phyloP scores from a whole-genome alignment of 805 yeast species.

The Pichia nakasei region DNA sequence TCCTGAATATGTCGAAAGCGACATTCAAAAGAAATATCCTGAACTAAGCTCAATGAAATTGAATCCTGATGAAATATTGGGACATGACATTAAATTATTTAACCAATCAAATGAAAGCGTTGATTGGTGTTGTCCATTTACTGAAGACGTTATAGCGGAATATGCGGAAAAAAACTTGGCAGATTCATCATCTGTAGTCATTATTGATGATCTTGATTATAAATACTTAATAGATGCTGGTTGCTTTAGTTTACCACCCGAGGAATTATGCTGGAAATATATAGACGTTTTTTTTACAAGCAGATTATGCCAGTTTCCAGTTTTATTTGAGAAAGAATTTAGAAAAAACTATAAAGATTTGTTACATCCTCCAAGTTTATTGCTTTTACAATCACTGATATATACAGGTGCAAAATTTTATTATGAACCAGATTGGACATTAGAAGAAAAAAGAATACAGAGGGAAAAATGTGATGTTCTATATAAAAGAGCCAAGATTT shows the following conservation, averaged over 20 bases:
- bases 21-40: conserved; percentile 17
- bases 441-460: conserved; percentile 37
- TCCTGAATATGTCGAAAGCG: conserved; percentile 16
- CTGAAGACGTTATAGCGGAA: conserved; percentile 23
- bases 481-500: conserved; percentile 63
- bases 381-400: conserved; percentile 57
- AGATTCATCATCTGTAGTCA: conserved; percentile 6
- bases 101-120: not conserved
- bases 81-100: conserved; percentile 5
- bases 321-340: conserved; percentile 54
- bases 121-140: conserved; percentile 16
- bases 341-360: conserved; percentile 47
- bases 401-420: conserved; percentile 61
- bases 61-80: conserved; percentile 17
- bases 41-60: conserved; percentile 15
- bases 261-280: conserved; percentile 49
- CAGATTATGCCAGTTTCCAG: conserved; percentile 63
- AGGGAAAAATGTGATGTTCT: conserved; percentile 36
- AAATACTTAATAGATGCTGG: conserved; percentile 31
- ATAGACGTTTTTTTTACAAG: conserved; percentile 53
- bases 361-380: conserved; percentile 49
- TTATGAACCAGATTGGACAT: conserved; percentile 38
- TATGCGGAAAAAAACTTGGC: conserved; percentile 10
- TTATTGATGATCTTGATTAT: conserved; percentile 14
- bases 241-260: conserved; percentile 60